Conservation (phyloP, 805 yeast species). For the Torulaspora quercuum region DNA sequence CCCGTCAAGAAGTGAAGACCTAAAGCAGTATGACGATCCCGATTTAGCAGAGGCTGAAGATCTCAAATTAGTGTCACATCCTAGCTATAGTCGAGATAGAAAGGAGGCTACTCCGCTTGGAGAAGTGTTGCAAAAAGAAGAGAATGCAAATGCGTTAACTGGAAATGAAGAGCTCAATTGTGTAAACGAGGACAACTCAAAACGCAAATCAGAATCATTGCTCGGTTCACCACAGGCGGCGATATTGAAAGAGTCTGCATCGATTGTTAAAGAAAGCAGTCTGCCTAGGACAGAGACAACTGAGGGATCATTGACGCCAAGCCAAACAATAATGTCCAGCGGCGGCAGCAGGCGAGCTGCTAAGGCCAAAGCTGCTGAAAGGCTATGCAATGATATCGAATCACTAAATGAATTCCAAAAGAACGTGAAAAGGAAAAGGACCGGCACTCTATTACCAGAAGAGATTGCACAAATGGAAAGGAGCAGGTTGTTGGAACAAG, state of each 20-base stretch:
- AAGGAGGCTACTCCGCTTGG: too few species aligned
- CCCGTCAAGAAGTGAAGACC: too few species aligned
- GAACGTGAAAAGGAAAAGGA: slow-evolving; percentile 43
- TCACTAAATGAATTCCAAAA: slow-evolving; percentile 63
- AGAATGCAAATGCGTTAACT: too few species aligned
- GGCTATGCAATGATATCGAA: slow-evolving; percentile 64
- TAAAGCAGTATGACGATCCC: too few species aligned
- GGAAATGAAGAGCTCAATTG: not conserved
- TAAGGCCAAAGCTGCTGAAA: slow-evolving; percentile 61
- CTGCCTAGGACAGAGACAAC: slow-evolving; percentile 10
- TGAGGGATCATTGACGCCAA: slow-evolving; percentile 9
- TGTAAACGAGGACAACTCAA: not conserved
- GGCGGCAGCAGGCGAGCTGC: slow-evolving; percentile 46
- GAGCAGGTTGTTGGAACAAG: slow-evolving; percentile 29
- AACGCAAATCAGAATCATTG: not conserved
- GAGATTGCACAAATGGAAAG: slow-evolving; percentile 38
- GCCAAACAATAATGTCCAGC: slow-evolving; percentile 26
- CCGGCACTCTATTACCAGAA: slow-evolving; percentile 39
- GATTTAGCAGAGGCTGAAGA: too few species aligned
- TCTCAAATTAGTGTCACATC: too few species aligned
- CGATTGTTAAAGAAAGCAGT: not conserved
- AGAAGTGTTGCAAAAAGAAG: too few species aligned
- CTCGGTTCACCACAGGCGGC: too few species aligned
- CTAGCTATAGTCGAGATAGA: too few species aligned
- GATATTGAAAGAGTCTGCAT: too few species aligned